Conservation (phyloP, 2,329 filamentous ascomycete genomes). For the Aspergillus pseudoglaucus region DNA sequence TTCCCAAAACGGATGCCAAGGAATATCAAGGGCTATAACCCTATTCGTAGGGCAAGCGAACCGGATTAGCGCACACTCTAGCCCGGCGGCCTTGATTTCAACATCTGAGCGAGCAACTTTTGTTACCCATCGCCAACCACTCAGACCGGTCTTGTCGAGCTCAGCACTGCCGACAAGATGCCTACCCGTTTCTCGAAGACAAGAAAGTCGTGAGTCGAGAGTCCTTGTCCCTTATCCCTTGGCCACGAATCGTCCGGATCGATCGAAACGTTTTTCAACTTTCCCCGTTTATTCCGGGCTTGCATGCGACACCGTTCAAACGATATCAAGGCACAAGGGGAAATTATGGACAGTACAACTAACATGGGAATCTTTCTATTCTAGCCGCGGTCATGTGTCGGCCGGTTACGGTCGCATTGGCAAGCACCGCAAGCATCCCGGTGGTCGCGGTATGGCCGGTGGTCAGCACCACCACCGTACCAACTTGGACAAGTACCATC, state of each 20-base stretch:
- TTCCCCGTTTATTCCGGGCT: background rate
- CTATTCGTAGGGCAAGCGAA: conserved; percentile 31
- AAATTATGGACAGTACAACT: conserved; percentile 4
- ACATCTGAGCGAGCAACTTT: conserved; percentile 26
- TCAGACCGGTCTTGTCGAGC: conserved; percentile 35
- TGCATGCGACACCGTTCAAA: background rate
- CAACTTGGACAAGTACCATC: conserved; percentile 90
- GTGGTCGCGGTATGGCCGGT: conserved; percentile 84
- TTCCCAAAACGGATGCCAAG: background rate
- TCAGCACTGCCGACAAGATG: conserved; percentile 42
- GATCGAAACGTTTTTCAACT: conserved; percentile 2
- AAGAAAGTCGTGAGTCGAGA: conserved; percentile 42
- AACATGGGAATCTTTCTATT: conserved; percentile 13
- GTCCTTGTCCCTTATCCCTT: conserved; percentile 1
- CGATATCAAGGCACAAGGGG: background rate
- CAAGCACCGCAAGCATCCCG: conserved; percentile 92
- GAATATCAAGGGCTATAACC: conserved; percentile 20
- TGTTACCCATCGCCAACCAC: conserved; percentile 31
- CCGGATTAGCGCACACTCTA: conserved; percentile 33
- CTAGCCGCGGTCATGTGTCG: conserved; percentile 91
- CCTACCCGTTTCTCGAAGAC: conserved; percentile 47
- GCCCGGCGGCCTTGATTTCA: conserved; percentile 30
- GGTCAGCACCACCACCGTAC: conserved; percentile 98
- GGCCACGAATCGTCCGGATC: background rate
- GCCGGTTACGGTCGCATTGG: conserved; percentile 97